A percentile compares a stretch with the other conserved stretches of the same genome.
Conservation (phyloP, 1,284 basidiomycete species). For the Apiotrichum sp. region DNA sequence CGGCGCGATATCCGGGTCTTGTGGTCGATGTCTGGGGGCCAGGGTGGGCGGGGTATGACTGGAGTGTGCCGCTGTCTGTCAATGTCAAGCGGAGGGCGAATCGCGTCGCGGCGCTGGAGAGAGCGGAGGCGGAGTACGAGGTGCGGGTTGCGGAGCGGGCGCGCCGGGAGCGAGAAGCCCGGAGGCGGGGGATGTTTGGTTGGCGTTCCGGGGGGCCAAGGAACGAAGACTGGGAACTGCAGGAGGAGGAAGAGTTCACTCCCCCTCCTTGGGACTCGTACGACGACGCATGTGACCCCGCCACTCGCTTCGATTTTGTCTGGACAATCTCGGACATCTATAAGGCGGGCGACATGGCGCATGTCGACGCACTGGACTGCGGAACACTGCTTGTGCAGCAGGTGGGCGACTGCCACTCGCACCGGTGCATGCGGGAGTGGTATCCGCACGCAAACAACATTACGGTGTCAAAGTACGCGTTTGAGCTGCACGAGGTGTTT, state of each 20-base stretch:
- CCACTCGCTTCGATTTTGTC: constrained; percentile 35
- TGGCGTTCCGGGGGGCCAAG: not conserved
- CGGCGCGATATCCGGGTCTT: constrained; percentile 40
- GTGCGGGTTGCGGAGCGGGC: no score
- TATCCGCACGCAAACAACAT: constrained; percentile 45
- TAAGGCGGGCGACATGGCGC: constrained; percentile 34
- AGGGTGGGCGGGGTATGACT: constrained; percentile 43
- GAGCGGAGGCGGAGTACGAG: constrained; percentile 10
- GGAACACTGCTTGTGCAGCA: constrained; percentile 45
- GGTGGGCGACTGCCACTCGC: constrained; percentile 43
- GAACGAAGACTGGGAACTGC: no score
- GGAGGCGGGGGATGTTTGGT: no score
- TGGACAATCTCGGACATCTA: constrained; percentile 46
- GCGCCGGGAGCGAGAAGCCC: no score
- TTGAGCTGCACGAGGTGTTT: constrained; percentile 46
- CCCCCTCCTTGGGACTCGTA: not conserved
- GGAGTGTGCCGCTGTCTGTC: constrained; percentile 30
- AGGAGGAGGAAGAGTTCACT: no score
- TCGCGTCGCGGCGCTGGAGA: constrained; percentile 28
- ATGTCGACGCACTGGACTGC: constrained; percentile 43
- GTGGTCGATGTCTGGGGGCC: constrained; percentile 46
- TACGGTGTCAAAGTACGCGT: constrained; percentile 47
- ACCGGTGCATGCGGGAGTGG: constrained; percentile 43
- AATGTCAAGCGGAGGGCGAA: constrained; percentile 38
- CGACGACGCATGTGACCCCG: constrained; percentile 22